Conservation (phyloP, 2,329 filamentous ascomycete species). For the Apiospora sp. region DNA sequence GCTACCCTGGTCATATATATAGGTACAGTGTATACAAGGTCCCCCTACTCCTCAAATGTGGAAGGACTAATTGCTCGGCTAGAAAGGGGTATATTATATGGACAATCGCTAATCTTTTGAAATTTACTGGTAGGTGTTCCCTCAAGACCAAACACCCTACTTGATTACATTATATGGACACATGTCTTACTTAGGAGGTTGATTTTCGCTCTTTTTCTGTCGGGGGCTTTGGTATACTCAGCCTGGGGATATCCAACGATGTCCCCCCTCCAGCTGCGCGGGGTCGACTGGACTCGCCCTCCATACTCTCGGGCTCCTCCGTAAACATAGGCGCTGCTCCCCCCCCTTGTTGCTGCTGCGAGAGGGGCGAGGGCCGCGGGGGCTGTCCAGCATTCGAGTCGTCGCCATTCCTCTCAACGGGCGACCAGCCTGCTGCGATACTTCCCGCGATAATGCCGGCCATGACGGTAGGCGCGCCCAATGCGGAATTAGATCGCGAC, state of each 20-base stretch:
- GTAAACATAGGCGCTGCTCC: conserved; percentile 37
- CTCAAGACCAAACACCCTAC: conserved; percentile 19
- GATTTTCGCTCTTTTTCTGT: conserved; percentile 40
- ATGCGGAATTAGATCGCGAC: conserved; percentile 72
- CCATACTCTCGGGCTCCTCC: conserved; percentile 47
- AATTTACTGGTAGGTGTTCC: conserved; percentile 23
- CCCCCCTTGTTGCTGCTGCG: conserved; percentile 17
- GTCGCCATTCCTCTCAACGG: conserved; percentile 55
- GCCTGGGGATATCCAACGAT: conserved; percentile 37
- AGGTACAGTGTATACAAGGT: neutral
- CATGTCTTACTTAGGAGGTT: conserved; percentile 39
- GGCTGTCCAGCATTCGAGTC: conserved; percentile 30
- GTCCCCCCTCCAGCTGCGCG: neutral
- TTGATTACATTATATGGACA: conserved; percentile 31
- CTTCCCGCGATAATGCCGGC: conserved; percentile 83
- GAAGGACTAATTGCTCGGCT: neutral
- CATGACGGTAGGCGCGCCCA: conserved; percentile 81
- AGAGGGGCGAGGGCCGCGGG: neutral
- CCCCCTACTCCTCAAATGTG: neutral
- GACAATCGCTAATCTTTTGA: neutral
- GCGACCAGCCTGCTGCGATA: conserved; percentile 80
- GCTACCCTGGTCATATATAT: neutral
- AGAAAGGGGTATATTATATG: conserved; percentile 18
- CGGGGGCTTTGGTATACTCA: conserved; percentile 42
- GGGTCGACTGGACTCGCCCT: conserved; percentile 28